phyloP scores from a whole-genome alignment of 2,329 filamentous ascomycete genomes.

The Pyrenophora teres region DNA sequence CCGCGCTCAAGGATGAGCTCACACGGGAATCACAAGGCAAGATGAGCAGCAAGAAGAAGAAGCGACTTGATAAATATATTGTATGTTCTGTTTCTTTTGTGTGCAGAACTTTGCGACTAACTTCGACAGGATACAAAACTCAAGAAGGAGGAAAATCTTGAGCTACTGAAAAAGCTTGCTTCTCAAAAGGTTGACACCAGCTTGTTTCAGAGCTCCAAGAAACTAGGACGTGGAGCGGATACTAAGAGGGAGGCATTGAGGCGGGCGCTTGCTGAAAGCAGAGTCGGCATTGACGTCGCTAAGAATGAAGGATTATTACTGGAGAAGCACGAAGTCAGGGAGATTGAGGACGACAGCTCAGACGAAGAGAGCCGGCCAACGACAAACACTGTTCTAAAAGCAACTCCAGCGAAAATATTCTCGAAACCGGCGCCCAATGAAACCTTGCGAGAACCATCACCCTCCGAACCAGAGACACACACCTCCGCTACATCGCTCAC shows the following conservation, averaged over 20 bases:
- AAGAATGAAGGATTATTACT: slow-evolving; percentile 62
- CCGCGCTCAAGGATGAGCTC: slow-evolving; percentile 59
- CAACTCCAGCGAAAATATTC: not conserved
- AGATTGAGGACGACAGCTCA: slow-evolving; percentile 31
- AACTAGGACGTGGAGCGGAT: slow-evolving; percentile 70
- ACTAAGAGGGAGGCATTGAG: slow-evolving; percentile 71
- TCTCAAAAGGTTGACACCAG: slow-evolving; percentile 80
- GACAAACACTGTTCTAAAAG: not conserved
- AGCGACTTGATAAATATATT: slow-evolving; percentile 71
- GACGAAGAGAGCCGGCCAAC: slow-evolving; percentile 28
- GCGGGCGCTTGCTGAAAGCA: slow-evolving; percentile 66
- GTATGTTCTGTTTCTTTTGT: slow-evolving; percentile 44
- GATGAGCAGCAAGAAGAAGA: slow-evolving; percentile 68
- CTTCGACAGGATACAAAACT: slow-evolving; percentile 76
- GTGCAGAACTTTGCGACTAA: slow-evolving; percentile 6
- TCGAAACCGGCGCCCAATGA: slow-evolving; percentile 2
- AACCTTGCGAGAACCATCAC: slow-evolving; percentile 17
- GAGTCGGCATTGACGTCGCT: slow-evolving; percentile 64
- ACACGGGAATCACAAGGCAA: slow-evolving; percentile 58
- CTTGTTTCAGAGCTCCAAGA: slow-evolving; percentile 76
- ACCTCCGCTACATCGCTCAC: not conserved
- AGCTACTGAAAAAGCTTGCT: slow-evolving; percentile 81
- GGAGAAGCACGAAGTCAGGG: slow-evolving; percentile 40
- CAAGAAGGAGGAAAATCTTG: slow-evolving; percentile 88
- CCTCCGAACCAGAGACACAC: slow-evolving; percentile 21